Percentiles rank a stretch among this genome's conserved stretches.
Conservation (phyloP, 2,329 filamentous ascomycete species). For the Ophioceras dolichostomum region DNA sequence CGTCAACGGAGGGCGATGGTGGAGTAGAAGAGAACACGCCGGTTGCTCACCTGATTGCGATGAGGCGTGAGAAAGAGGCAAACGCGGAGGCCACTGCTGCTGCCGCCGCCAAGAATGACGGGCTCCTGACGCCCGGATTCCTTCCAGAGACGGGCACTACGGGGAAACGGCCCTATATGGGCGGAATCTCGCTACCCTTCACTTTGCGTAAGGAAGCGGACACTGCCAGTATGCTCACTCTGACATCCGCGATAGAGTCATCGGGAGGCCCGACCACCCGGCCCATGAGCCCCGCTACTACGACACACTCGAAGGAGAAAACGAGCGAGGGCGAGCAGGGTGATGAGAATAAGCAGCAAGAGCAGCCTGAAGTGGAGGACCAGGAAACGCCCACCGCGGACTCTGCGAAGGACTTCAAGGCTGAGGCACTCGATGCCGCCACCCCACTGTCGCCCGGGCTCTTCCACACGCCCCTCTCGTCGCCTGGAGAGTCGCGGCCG, state of each 20-base stretch:
- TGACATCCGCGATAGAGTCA: constrained; percentile 32
- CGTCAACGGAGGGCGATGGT: constrained; percentile 5
- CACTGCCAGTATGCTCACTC: constrained; percentile 59
- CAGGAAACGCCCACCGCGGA: background rate
- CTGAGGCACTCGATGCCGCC: background rate
- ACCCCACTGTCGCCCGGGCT: background rate
- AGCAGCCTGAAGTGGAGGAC: background rate
- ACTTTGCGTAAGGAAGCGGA: constrained; percentile 50
- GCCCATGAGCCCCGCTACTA: constrained; percentile 18
- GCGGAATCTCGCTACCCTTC: constrained; percentile 62
- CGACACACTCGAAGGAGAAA: background rate
- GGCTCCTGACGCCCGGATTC: constrained; percentile 29
- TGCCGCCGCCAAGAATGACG: constrained; percentile 18
- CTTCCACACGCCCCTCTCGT: constrained; percentile 2
- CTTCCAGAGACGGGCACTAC: constrained; percentile 35
- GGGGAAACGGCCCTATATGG: constrained; percentile 51
- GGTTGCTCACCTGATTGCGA: constrained; percentile 28
- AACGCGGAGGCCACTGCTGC: constrained; percentile 2
- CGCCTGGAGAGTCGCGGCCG: background rate
- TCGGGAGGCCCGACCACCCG: constrained; percentile 9
- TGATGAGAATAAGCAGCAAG: background rate
- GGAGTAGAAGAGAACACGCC: constrained; percentile 25
- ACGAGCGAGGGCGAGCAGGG: background rate
- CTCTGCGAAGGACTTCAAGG: background rate
- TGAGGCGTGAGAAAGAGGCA: constrained; percentile 24